Percentiles rank a stretch among this genome's conserved stretches.
phyloP scores from a whole-genome alignment of 805 yeast species.

The Kodamaea kaohsiungensis region DNA sequence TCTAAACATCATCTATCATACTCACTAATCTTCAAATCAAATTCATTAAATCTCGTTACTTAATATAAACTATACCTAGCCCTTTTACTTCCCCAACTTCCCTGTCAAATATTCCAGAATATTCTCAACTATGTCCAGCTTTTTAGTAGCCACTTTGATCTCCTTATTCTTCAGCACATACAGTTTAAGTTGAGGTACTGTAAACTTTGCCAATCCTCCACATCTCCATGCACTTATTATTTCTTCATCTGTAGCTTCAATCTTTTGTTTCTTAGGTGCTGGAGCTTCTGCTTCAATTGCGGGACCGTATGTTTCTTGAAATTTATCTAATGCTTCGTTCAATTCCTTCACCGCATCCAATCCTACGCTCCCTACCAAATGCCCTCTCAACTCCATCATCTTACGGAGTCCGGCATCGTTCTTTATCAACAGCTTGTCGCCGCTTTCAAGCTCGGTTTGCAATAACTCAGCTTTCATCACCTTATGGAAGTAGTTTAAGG shows the following conservation, averaged over 20 bases:
- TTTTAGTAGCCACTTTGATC: constrained; percentile 39
- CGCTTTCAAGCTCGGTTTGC: constrained; percentile 37
- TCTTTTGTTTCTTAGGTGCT: constrained; percentile 22
- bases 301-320: constrained; percentile 16
- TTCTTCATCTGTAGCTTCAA: constrained; percentile 27
- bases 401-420: constrained; percentile 23
- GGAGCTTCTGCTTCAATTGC: constrained; percentile 37
- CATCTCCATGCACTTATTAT: constrained; percentile 45
- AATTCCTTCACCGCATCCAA: constrained; percentile 12
- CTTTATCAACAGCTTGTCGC: constrained; percentile 16
- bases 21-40: too few species aligned
- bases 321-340: constrained; percentile 14
- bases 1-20: too few species aligned
- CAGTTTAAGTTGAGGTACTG: constrained; percentile 43
- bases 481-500: constrained; percentile 64
- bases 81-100: constrained; percentile 5
- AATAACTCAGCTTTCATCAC: constrained; percentile 64
- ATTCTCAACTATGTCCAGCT: constrained; percentile 44
- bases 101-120: constrained; percentile 31
- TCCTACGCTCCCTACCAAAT: constrained; percentile 9
- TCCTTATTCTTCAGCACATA: constrained; percentile 31
- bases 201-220: constrained; percentile 34
- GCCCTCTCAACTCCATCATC: constrained; percentile 15
- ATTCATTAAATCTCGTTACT: too few species aligned
- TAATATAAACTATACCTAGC: neutral